Evolutionary conservation across 257 asterid species (phyloP).

Genomic region (Solanum bukasovii): DNA sequence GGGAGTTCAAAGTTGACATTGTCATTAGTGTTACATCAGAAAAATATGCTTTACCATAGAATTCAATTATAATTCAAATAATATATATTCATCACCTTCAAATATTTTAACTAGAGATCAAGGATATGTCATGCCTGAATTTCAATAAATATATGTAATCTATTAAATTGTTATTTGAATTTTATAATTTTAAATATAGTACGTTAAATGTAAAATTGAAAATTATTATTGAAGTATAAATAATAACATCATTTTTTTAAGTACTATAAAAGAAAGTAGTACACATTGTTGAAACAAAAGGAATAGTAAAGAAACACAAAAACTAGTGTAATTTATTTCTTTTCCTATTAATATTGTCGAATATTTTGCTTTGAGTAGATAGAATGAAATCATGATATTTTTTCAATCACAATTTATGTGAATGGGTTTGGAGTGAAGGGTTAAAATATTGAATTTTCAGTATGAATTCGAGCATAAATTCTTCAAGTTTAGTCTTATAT

Average conservation of each 20-base stretch:
- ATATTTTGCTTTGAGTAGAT: not conserved
- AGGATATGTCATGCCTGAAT: not conserved
- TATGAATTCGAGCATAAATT: not conserved
- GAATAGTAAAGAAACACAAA: not conserved
- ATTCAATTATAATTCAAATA: no score
- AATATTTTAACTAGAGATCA: not conserved
- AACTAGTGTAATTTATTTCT: not conserved
- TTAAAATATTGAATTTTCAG: not conserved
- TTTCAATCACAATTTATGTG: not conserved
- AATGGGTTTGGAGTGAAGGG: not conserved
- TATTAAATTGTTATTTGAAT: not conserved
- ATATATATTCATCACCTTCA: not conserved
- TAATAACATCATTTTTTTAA: not conserved
- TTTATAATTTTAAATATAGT: not conserved
- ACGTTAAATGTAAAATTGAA: not conserved
- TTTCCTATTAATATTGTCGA: not conserved
- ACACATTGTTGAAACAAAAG: not conserved
- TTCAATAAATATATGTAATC: not conserved
- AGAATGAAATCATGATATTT: not conserved
- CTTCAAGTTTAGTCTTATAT: not conserved
- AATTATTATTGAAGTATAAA: not conserved
- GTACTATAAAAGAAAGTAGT: not conserved
- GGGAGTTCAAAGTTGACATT: slow-evolving; percentile 12
- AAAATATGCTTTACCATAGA: not conserved
- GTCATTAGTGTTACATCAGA: slow-evolving; percentile 16